Evolutionary conservation across 2,329 filamentous ascomycete species (phyloP).

Genomic region (Botrytis elliptica): DNA sequence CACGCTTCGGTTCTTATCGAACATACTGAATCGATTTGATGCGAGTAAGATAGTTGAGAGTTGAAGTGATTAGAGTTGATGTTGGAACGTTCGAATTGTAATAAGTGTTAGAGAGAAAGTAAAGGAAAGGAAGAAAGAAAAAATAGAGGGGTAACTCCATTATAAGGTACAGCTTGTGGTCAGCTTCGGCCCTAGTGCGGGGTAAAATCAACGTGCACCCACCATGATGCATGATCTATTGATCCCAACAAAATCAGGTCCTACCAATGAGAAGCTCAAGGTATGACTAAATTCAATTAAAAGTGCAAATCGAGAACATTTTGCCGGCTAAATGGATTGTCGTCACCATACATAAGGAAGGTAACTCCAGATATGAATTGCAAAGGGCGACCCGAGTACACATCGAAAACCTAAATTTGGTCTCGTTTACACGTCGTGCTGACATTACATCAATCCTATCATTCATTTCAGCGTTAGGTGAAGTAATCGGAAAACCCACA

Average conservation of each 20-base stretch:
- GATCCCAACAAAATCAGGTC: background rate
- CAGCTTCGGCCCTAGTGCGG: conserved; percentile 1
- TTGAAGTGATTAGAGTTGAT: background rate
- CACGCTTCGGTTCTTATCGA: conserved; percentile 20
- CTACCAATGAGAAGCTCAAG: background rate
- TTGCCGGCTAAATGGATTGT: background rate
- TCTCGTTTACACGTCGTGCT: background rate
- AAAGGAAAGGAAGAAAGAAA: background rate
- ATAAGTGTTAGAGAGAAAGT: background rate
- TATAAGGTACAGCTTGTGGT: background rate
- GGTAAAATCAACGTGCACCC: background rate
- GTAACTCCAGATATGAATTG: background rate
- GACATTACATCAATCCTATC: too few species aligned
- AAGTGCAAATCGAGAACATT: background rate
- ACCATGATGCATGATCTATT: background rate
- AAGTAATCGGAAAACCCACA: too few species aligned
- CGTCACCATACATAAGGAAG: background rate
- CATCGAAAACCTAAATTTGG: background rate
- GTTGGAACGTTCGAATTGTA: background rate
- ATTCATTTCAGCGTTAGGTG: too few species aligned
- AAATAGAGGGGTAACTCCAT: background rate
- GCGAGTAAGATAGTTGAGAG: background rate
- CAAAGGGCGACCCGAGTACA: background rate
- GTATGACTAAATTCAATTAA: background rate
- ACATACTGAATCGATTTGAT: conserved; percentile 33